These are phyloP conservation scores for Colletotrichum gloeosporioides DNA, from an alignment of 2,329 filamentous ascomycete genomes.

Conservation along the genomic window DNA sequence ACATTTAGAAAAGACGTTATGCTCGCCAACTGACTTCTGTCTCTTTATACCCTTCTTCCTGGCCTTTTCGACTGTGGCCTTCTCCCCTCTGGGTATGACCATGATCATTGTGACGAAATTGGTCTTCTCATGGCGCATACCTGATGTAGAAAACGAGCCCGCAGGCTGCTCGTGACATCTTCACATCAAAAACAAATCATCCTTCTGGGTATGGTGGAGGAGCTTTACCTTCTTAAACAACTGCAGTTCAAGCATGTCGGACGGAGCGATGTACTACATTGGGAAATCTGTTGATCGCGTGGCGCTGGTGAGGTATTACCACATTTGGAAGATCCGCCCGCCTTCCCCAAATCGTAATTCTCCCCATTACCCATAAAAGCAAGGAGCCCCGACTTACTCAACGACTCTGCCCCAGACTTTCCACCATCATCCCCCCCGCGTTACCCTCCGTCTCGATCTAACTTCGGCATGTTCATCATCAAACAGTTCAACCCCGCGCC, in stretches of 20 bases:
- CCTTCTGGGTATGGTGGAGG: neutral
- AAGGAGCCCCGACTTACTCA: neutral
- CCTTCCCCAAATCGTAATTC: neutral
- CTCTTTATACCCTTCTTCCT: neutral
- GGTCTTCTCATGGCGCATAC: neutral
- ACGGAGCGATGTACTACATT: neutral
- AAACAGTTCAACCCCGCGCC: neutral
- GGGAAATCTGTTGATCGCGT: neutral
- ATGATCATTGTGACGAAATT: neutral
- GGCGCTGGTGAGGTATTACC: conserved; percentile 41
- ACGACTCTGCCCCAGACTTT: neutral
- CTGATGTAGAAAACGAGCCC: neutral
- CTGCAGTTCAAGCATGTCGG: neutral
- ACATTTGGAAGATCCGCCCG: neutral
- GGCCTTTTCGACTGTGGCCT: neutral
- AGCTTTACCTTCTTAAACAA: neutral
- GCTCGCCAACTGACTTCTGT: neutral
- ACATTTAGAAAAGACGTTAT: neutral
- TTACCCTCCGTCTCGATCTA: neutral
- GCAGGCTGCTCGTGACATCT: neutral
- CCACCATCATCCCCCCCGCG: neutral
- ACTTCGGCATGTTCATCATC: neutral
- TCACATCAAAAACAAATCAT: neutral
- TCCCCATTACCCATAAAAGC: neutral
- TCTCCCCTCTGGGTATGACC: too few relatives aligned